Conservation (phyloP, 306 rosid genomes). For the Trifolium pratense region DNA sequence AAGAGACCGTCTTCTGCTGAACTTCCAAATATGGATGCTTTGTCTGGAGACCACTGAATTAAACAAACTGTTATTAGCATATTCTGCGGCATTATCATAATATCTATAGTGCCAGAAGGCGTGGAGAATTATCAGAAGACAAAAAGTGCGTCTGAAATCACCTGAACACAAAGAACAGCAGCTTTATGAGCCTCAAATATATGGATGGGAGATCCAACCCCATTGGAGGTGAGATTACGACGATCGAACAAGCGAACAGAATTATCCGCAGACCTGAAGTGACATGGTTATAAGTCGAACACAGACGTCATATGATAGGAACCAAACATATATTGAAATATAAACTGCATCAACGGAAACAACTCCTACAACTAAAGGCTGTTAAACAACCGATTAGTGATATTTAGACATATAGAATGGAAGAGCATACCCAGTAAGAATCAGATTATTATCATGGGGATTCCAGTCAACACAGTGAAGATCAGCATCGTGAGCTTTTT, state of each 20-base stretch:
- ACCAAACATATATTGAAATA: neutral
- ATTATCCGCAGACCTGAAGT: constrained; percentile 93
- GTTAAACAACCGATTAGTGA: constrained; percentile 12
- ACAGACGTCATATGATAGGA: neutral
- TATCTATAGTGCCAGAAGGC: constrained; percentile 23
- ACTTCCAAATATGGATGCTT: constrained; percentile 96
- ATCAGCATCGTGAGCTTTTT: constrained; percentile 96
- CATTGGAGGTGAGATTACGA: constrained; percentile 84
- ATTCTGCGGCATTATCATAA: neutral
- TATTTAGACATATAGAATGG: constrained; percentile 16
- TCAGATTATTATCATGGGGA: constrained; percentile 89
- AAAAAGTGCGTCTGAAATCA: constrained; percentile 27
- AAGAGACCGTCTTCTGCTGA: constrained; percentile 98
- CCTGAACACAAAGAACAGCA: constrained; percentile 99
- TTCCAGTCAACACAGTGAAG: constrained; percentile 99
- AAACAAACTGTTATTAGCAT: constrained; percentile 30
- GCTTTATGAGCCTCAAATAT: constrained; percentile 96
- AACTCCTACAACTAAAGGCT: neutral
- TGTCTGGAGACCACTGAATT: constrained; percentile 98
- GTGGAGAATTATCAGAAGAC: neutral
- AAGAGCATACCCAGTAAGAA: constrained; percentile 77
- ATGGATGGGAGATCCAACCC: constrained; percentile 90
- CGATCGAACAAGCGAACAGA: constrained; percentile 96
- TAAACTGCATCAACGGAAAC: neutral
- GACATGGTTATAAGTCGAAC: constrained; percentile 34